A percentile compares a stretch with the other conserved stretches of the same genome.
phyloP scores from a whole-genome alignment of 2,329 filamentous ascomycete genomes.

The Lachnellula subtilissima region DNA sequence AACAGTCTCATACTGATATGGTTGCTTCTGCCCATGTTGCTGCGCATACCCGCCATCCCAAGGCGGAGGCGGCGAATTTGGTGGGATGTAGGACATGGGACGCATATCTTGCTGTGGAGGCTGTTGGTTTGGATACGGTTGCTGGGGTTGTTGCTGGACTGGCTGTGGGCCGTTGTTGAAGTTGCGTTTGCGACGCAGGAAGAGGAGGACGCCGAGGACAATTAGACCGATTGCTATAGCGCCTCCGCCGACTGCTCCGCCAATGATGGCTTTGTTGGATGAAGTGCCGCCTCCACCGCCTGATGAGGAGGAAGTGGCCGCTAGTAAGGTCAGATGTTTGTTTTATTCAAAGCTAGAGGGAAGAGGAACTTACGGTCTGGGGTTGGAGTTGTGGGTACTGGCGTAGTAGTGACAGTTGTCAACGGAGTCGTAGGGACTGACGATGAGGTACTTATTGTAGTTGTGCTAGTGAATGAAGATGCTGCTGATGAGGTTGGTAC shows the following conservation, averaged over 20 bases:
- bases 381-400: not conserved
- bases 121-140: not conserved
- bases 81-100: not conserved
- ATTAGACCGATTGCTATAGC: not conserved
- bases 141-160: not conserved
- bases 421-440: not conserved
- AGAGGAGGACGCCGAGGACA: slow-evolving; percentile 1
- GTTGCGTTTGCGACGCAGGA: slow-evolving; percentile 1
- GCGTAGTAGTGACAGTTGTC: not conserved
- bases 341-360: not conserved
- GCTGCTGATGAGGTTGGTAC: not conserved
- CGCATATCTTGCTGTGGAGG: not conserved
- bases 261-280: slow-evolving; percentile 1
- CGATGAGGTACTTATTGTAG: not conserved
- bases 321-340: not conserved
- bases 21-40: not conserved
- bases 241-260: not conserved
- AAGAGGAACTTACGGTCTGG: not conserved
- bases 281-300: not conserved
- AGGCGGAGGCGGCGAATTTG: not conserved
- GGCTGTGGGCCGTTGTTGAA: not conserved
- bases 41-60: not conserved
- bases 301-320: not conserved
- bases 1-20: not conserved
- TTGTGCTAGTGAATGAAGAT: not conserved